Conservation (phyloP, 1,284 basidiomycete species). For the Ganoderma lucidum region DNA sequence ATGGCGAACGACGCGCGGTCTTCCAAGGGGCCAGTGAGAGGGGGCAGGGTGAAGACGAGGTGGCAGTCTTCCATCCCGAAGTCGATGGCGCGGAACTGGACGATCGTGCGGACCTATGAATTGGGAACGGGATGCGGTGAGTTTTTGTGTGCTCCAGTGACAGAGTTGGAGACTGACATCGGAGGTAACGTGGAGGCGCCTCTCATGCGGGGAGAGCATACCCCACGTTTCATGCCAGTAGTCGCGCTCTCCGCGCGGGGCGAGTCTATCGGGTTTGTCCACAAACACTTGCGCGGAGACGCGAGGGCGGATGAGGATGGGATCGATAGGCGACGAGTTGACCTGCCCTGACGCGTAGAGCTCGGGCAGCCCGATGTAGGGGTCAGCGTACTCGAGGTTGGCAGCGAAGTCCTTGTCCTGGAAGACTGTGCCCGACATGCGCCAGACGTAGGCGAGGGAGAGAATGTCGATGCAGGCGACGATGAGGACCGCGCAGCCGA, state of each 20-base stretch:
- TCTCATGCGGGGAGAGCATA: neutral
- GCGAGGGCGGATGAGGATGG: neutral
- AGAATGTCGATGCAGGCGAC: neutral
- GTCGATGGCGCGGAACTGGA: conserved; percentile 39
- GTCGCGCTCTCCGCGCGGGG: neutral
- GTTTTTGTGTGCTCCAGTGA: no score
- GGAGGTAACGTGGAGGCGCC: neutral
- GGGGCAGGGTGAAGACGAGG: conserved; percentile 35
- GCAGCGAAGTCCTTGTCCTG: conserved; percentile 20
- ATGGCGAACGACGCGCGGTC: conserved; percentile 23
- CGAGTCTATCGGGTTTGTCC: neutral
- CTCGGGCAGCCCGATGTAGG: conserved; percentile 33
- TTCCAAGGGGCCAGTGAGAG: conserved; percentile 20
- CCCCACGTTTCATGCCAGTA: neutral
- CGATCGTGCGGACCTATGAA: conserved; percentile 32
- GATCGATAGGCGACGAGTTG: conserved; percentile 11
- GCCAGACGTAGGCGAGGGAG: neutral
- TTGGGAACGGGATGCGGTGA: no score
- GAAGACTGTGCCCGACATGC: conserved; percentile 18
- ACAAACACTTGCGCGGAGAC: neutral
- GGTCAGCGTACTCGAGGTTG: conserved; percentile 30
- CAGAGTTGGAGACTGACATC: no score
- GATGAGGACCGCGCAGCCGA: neutral
- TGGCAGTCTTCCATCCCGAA: conserved; percentile 40
- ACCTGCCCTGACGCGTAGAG: conserved; percentile 25